These are phyloP conservation scores for Macadamia integrifolia DNA, from an alignment of 164 flowering plant genomes.

Conservation along the genomic window DNA sequence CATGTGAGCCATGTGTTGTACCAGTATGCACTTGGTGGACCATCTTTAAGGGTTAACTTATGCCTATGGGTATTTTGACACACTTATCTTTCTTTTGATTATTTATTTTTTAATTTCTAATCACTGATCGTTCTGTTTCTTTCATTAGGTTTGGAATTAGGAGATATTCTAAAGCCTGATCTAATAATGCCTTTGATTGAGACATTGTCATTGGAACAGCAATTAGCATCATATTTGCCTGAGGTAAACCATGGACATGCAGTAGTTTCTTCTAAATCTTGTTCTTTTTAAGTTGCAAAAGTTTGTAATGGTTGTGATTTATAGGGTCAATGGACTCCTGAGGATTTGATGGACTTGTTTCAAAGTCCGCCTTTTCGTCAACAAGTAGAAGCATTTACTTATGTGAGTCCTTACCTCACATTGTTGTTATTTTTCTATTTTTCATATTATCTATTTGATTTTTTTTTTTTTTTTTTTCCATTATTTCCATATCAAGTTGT, in stretches of 20 bases:
- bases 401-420: slow-evolving; percentile 40
- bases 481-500: neutral
- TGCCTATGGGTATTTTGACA: neutral
- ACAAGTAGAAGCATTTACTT: slow-evolving; percentile 91
- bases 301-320: slow-evolving; percentile 12
- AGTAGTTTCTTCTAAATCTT: neutral
- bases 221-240: slow-evolving; percentile 71
- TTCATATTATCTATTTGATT: neutral
- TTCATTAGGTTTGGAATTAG: slow-evolving; percentile 65
- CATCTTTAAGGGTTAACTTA: neutral
- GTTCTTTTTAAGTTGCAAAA: slow-evolving; percentile 2
- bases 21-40: neutral
- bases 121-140: neutral
- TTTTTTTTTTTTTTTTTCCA: neutral
- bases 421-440: too few relatives aligned
- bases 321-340: slow-evolving; percentile 77
- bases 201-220: slow-evolving; percentile 55
- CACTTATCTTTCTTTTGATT: neutral
- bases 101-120: neutral
- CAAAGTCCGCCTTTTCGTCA: slow-evolving; percentile 96
- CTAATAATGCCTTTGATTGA: slow-evolving; percentile 70
- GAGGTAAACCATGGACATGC: slow-evolving; percentile 48
- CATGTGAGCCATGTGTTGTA: neutral
- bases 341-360: slow-evolving; percentile 73
- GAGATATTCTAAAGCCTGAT: slow-evolving; percentile 87